Percentiles rank a stretch among this genome's conserved stretches.
Evolutionary conservation across 495 filamentous ascomycete genomes (phyloP).

Genomic region (Letharia columbiana): DNA sequence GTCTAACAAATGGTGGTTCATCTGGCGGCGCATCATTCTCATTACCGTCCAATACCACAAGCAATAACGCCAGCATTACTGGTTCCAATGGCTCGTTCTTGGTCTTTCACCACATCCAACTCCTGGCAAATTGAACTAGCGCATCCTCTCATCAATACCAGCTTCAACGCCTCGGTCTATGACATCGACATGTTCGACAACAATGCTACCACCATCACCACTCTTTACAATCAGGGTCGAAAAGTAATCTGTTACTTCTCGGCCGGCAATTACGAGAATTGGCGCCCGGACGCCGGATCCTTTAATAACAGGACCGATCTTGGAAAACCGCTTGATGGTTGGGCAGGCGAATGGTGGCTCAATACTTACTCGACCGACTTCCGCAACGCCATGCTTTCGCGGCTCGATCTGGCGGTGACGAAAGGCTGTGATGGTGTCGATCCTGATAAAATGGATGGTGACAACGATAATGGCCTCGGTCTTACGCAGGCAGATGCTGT

Average conservation of each 20-base stretch:
- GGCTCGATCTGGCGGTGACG: constrained; percentile 45
- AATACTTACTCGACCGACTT: constrained; percentile 49
- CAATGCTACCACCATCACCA: constrained; percentile 34
- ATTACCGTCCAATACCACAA: not conserved
- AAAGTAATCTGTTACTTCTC: constrained; percentile 70
- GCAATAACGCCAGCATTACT: not conserved
- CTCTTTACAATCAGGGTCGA: constrained; percentile 40
- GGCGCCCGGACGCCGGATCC: constrained; percentile 44
- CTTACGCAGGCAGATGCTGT: constrained; percentile 48
- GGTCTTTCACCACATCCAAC: constrained; percentile 27
- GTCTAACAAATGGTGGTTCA: not conserved
- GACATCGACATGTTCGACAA: constrained; percentile 58
- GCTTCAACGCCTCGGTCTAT: constrained; percentile 43
- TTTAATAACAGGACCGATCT: constrained; percentile 44
- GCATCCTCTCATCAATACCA: constrained; percentile 37
- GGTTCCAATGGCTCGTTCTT: not conserved
- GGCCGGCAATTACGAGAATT: constrained; percentile 55
- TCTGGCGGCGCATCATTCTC: not conserved
- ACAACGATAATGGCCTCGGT: constrained; percentile 47
- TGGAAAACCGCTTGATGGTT: constrained; percentile 48
- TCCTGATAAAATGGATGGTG: constrained; percentile 63
- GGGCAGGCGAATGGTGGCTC: constrained; percentile 61
- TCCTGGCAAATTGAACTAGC: constrained; percentile 50
- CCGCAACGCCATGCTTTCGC: constrained; percentile 49
- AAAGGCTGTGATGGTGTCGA: constrained; percentile 67